These are phyloP conservation scores for Barnettozyma populi DNA, from an alignment of 805 yeast species.

Conservation along the genomic window DNA sequence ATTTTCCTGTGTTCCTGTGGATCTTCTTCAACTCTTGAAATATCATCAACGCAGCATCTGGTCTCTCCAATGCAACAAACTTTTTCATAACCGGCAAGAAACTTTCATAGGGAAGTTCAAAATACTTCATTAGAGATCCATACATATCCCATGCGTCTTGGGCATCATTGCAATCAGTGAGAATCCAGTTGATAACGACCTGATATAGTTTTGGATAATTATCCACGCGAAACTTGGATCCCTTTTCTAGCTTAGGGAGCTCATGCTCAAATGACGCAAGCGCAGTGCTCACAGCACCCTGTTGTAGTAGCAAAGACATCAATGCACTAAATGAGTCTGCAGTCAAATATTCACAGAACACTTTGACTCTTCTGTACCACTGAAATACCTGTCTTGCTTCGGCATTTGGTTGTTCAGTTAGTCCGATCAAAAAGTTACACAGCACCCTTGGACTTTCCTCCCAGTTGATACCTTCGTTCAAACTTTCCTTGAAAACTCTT, in stretches of 20 bases:
- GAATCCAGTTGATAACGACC: conserved; percentile 40
- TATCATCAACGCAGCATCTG: conserved; percentile 56
- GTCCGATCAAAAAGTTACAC: conserved; percentile 25
- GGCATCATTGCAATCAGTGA: conserved; percentile 31
- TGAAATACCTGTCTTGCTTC: conserved; percentile 26
- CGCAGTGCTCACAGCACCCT: conserved; percentile 35
- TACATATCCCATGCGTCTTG: conserved; percentile 53
- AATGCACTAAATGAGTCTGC: conserved; percentile 35
- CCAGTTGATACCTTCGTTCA: conserved; percentile 41
- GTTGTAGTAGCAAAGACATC: conserved; percentile 30
- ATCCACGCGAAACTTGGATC: conserved; percentile 13
- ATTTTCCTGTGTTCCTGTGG: conserved; percentile 44
- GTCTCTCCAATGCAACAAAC: conserved; percentile 46
- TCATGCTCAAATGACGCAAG: conserved; percentile 39
- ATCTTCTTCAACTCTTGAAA: conserved; percentile 55
- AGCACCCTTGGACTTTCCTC: conserved; percentile 22
- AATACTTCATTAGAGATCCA: conserved; percentile 48
- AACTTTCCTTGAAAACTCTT: conserved; percentile 30
- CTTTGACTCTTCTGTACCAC: conserved; percentile 37
- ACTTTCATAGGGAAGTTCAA: conserved; percentile 50
- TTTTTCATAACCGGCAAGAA: conserved; percentile 54
- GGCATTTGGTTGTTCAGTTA: conserved; percentile 24
- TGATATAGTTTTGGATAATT: conserved; percentile 34
- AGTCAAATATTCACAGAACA: conserved; percentile 34
- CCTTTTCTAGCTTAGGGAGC: conserved; percentile 26